Base-by-base conservation (phyloP, 768 basidiomycete species). In the Trametes cubensis region DNA sequence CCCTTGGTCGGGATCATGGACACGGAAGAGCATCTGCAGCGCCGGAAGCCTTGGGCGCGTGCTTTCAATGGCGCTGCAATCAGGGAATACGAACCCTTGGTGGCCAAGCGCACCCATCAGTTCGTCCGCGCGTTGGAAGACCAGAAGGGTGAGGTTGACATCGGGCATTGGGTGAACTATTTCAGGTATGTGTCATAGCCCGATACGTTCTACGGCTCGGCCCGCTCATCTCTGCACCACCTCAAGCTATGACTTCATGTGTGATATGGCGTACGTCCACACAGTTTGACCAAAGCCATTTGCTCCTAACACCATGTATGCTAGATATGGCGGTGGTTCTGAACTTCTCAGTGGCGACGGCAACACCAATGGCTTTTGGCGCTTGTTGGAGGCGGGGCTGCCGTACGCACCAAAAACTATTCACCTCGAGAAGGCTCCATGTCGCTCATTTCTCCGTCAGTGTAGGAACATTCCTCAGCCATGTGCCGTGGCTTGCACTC, bases 21-120 rank as follows among this genome's bases (percentile, higher is more conserved):
- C 39, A 58, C 56, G 14, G 41, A 72, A 1, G 79, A 81, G 50
- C 84, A 85, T 61, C 72, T 75, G 6, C 73, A 75, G 10, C 75
- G 81, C 6, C 78, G 83, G 6, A 76, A 76, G 25, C 74, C 80
- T 1, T 85, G 83, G 83, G 77, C 76, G 11, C 73, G 81, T 18
- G 83, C 77, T 0, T 78, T 85, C 70, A 82, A 70, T 46, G 76
- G 76, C 13, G 62, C 71, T 4, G 78, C 83, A 1, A 64, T 85
- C 26, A 80, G 79, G 67, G 80, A 77, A 13, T 84, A 83, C 56
- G 77, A 82, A 58, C 65, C 66, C 0, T 67, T 80, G 6, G 66
- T 84, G n/a, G 71, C 71, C 2, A 67, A 66, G 17, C 69, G 82
- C 14, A 75, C 74, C 1, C 56, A 62, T 2, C 79, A 84, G 62